Evolutionary conservation across 2,329 filamentous ascomycete species (phyloP).

Genomic region (Fonsecaea pugnacius): DNA sequence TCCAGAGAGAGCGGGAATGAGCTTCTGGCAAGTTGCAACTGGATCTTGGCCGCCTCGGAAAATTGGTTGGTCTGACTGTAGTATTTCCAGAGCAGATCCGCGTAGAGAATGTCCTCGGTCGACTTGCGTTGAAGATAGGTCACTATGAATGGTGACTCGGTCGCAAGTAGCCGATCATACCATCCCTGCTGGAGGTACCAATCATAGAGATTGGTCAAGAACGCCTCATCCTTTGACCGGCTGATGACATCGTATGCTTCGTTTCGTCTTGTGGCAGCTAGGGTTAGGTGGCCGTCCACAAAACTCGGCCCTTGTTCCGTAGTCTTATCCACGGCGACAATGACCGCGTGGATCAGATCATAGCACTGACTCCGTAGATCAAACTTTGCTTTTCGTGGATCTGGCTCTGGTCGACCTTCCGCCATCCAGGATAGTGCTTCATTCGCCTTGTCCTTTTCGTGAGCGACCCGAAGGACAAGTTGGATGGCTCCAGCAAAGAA

Average conservation of each 20-base stretch:
- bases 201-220: slow-evolving; percentile 94
- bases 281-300: slow-evolving; percentile 76
- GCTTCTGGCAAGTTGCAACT: slow-evolving; percentile 81
- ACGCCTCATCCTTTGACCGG: slow-evolving; percentile 85
- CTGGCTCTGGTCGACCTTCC: slow-evolving; percentile 74
- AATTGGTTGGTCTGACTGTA: slow-evolving; percentile 83
- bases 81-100: slow-evolving; percentile 90
- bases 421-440: slow-evolving; percentile 83
- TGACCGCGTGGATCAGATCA: slow-evolving; percentile 80
- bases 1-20: slow-evolving; percentile 78
- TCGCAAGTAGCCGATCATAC: slow-evolving; percentile 81
- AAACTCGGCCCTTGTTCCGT: slow-evolving; percentile 71
- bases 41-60: slow-evolving; percentile 84
- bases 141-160: slow-evolving; percentile 82
- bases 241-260: slow-evolving; percentile 94
- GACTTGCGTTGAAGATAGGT: slow-evolving; percentile 82
- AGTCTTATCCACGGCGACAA: slow-evolving; percentile 74
- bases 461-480: slow-evolving; percentile 80
- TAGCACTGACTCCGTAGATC: slow-evolving; percentile 78
- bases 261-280: slow-evolving; percentile 75
- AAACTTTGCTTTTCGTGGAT: slow-evolving; percentile 71
- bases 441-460: slow-evolving; percentile 84
- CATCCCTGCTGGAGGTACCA: slow-evolving; percentile 90
- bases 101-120: slow-evolving; percentile 71
- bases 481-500: slow-evolving; percentile 95